Evolutionary conservation across 78 protist species (phyloP).

Genomic region (Tieghemostelium lacteum): DNA sequence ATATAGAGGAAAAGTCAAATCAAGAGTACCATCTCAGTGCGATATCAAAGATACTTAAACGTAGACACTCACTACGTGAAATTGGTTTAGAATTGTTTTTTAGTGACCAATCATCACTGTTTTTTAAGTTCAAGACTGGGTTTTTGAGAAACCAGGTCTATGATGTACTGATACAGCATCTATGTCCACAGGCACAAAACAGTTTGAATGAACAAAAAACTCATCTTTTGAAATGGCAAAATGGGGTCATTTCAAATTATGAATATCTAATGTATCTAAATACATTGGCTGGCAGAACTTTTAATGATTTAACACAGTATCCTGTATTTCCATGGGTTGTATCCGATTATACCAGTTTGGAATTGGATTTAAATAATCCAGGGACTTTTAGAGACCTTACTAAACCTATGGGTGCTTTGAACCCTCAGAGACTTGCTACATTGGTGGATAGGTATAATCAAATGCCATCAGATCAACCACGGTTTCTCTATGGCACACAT

Average conservation of each 20-base stretch:
- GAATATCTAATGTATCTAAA: slow-evolving; percentile 94
- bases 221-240: slow-evolving; percentile 83
- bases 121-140: slow-evolving; percentile 39
- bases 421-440: slow-evolving; percentile 79
- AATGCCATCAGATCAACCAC: slow-evolving; percentile 80
- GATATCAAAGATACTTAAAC: slow-evolving; percentile 27
- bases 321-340: slow-evolving; percentile 80
- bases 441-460: slow-evolving; percentile 84
- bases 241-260: slow-evolving; percentile 88
- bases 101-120: slow-evolving; percentile 39
- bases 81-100: slow-evolving; percentile 76
- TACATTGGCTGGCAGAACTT: slow-evolving; percentile 89
- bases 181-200: background rate
- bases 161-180: slow-evolving; percentile 29
- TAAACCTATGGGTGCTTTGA: slow-evolving; percentile 95
- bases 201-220: slow-evolving; percentile 50
- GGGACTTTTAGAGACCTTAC: slow-evolving; percentile 89
- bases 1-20: slow-evolving; percentile 78
- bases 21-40: slow-evolving; percentile 47
- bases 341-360: slow-evolving; percentile 8
- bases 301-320: slow-evolving; percentile 93
- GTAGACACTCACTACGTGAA: slow-evolving; percentile 83
- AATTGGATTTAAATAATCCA: slow-evolving; percentile 43
- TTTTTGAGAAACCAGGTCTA: slow-evolving; percentile 46
- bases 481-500: slow-evolving; percentile 97